Conservation (phyloP, 192 early-diverging fungal species). For the Linnemannia hyalina region DNA sequence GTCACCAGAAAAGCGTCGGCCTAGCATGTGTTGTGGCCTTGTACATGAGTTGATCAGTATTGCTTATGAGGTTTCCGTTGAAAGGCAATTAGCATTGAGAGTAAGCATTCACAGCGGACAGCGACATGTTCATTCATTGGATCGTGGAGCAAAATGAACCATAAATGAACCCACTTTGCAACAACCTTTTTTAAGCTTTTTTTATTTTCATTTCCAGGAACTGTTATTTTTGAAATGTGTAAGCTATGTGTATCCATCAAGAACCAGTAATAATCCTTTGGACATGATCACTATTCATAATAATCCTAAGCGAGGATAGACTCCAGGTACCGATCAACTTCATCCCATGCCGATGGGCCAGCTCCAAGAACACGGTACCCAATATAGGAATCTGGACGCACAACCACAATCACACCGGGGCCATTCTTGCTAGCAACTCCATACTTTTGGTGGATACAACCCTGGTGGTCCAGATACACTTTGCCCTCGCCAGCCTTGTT, state of each 20-base stretch:
- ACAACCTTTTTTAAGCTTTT: background rate
- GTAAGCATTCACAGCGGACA: too few species aligned
- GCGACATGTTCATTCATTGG: too few species aligned
- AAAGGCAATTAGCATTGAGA: too few species aligned
- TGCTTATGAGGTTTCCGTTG: too few species aligned
- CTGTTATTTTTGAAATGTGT: background rate
- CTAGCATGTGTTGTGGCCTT: too few species aligned
- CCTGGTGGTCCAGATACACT: slow-evolving; percentile 27
- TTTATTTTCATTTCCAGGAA: background rate
- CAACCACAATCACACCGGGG: slow-evolving; percentile 28
- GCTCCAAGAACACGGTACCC: slow-evolving; percentile 37
- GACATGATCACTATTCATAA: background rate
- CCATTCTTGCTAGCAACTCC: slow-evolving; percentile 32
- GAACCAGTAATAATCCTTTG: background rate
- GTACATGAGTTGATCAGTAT: too few species aligned
- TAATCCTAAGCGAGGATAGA: slow-evolving; percentile 18
- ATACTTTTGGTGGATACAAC: slow-evolving; percentile 29
- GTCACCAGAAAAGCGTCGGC: too few species aligned
- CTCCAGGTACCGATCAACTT: slow-evolving; percentile 26
- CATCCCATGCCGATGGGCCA: slow-evolving; percentile 23
- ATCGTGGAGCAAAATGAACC: background rate
- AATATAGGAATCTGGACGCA: slow-evolving; percentile 38
- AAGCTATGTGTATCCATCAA: background rate
- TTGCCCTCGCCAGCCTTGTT: slow-evolving; percentile 34
- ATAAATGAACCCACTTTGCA: background rate